A percentile compares a stretch with the other conserved stretches of the same genome.
Conservation (phyloP, 176 grass and related monocot species). For the Pontederia crassipes region DNA sequence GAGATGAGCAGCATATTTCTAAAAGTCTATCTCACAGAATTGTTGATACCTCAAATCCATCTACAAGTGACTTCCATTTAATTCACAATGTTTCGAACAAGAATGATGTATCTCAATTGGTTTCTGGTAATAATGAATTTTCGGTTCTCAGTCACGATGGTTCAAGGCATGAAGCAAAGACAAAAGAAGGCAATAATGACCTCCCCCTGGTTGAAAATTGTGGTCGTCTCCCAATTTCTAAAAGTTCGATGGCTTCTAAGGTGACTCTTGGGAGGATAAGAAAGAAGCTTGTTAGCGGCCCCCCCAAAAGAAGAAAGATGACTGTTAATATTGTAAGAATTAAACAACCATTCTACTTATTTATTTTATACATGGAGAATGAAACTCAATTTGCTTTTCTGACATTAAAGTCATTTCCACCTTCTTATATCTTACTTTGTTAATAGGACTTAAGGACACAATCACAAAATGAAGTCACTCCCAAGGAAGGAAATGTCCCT, state of each 20-base stretch:
- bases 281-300: constrained; percentile 16
- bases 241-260: constrained; percentile 7
- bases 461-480: background rate
- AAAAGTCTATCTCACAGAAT: background rate
- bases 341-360: no score
- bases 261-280: constrained; percentile 13
- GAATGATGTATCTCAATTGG: constrained; percentile 16
- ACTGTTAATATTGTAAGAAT: constrained; percentile 15
- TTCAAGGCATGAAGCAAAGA: constrained; percentile 21
- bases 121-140: constrained; percentile 13
- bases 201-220: constrained; percentile 9
- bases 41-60: background rate
- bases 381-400: background rate
- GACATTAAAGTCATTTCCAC: background rate
- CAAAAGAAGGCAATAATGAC: constrained; percentile 1
- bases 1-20: constrained; percentile 17
- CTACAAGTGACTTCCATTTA: no score
- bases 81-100: constrained; percentile 5
- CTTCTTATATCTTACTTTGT: background rate
- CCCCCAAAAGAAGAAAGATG: constrained; percentile 2
- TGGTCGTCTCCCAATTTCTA: constrained; percentile 11
- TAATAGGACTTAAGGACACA: background rate
- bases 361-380: no score
- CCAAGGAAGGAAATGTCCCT: background rate
- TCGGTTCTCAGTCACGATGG: constrained; percentile 11